Conservation (phyloP, 768 basidiomycete species). For the Hygrophorus pudorinus region DNA sequence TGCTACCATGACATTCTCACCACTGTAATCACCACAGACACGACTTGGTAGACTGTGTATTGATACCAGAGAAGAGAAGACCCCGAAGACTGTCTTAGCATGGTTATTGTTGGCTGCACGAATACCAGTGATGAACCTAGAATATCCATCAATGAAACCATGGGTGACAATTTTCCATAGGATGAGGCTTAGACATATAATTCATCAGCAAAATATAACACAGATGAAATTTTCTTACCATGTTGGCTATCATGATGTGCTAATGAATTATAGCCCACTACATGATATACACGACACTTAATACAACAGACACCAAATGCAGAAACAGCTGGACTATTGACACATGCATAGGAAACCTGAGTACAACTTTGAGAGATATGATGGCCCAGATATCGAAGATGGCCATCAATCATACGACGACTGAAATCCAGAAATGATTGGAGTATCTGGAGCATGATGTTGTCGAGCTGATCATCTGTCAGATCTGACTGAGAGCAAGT, state of each 20-base stretch:
- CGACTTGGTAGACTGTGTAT: slow-evolving; percentile 23
- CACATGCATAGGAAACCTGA: slow-evolving; percentile 5
- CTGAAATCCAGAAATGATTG: slow-evolving; percentile 15
- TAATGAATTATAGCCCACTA: slow-evolving; percentile 14
- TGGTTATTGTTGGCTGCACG: slow-evolving; percentile 20
- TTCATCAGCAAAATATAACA: slow-evolving; percentile 1
- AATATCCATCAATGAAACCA: slow-evolving; percentile 29
- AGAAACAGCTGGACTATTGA: slow-evolving; percentile 6
- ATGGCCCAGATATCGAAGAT: slow-evolving; percentile 12
- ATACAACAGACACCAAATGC: slow-evolving; percentile 8
- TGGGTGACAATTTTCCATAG: slow-evolving; percentile 23
- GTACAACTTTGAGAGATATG: slow-evolving; percentile 8
- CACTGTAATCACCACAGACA: slow-evolving; percentile 18
- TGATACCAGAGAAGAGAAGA: slow-evolving; percentile 14
- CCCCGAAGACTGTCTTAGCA: slow-evolving; percentile 13
- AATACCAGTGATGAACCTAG: slow-evolving; percentile 21
- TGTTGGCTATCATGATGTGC: slow-evolving; percentile 16
- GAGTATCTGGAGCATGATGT: slow-evolving; percentile 9
- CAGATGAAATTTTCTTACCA: no score
- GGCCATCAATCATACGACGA: slow-evolving; percentile 13
- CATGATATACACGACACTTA: slow-evolving; percentile 11
- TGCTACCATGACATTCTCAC: slow-evolving; percentile 17
- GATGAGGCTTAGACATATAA: slow-evolving; percentile 18
- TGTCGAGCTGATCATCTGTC: slow-evolving; percentile 16
- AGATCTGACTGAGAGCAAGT: slow-evolving; percentile 11